A percentile compares a stretch with the other conserved stretches of the same genome.
phyloP scores from a whole-genome alignment of 768 basidiomycete species.

The Termitomyces sp. region DNA sequence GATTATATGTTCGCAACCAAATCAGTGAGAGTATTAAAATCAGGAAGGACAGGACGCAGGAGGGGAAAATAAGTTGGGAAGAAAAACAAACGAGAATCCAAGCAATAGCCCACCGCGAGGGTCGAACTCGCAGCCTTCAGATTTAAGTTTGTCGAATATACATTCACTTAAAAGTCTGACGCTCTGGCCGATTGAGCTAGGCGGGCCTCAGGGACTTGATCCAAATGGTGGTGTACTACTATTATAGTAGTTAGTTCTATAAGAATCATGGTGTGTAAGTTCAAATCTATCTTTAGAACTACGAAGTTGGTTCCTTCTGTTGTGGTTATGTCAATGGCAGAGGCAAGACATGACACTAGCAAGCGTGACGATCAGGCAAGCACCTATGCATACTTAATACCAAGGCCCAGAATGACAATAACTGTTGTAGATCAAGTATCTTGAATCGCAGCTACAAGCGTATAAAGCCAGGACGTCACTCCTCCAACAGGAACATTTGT shows the following conservation, averaged over 20 bases:
- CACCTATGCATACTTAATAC: neutral
- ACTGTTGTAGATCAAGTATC: constrained; percentile 15
- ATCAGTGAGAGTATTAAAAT: too few species aligned
- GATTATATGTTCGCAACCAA: too few species aligned
- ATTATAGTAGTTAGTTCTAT: too few species aligned
- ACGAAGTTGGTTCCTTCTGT: neutral
- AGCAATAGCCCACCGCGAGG: constrained; percentile 71
- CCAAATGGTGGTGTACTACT: too few species aligned
- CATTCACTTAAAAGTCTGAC: constrained; percentile 47
- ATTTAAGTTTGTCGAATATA: constrained; percentile 25
- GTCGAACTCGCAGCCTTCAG: constrained; percentile 85
- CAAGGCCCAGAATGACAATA: neutral
- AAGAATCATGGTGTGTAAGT: too few species aligned
- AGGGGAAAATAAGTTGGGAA: too few species aligned
- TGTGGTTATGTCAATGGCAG: neutral
- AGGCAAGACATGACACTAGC: neutral
- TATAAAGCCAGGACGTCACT: constrained; percentile 18
- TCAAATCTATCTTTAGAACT: neutral
- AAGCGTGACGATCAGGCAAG: constrained; percentile 1
- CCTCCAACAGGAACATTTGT: constrained; percentile 16
- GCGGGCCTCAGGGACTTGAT: constrained; percentile 31
- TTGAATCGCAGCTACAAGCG: constrained; percentile 22
- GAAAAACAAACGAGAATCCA: too few species aligned
- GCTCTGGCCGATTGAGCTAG: constrained; percentile 68
- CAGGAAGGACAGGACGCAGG: too few species aligned